Conservation (phyloP, 2,329 filamentous ascomycete species). For the Stemphylium vesicarium region DNA sequence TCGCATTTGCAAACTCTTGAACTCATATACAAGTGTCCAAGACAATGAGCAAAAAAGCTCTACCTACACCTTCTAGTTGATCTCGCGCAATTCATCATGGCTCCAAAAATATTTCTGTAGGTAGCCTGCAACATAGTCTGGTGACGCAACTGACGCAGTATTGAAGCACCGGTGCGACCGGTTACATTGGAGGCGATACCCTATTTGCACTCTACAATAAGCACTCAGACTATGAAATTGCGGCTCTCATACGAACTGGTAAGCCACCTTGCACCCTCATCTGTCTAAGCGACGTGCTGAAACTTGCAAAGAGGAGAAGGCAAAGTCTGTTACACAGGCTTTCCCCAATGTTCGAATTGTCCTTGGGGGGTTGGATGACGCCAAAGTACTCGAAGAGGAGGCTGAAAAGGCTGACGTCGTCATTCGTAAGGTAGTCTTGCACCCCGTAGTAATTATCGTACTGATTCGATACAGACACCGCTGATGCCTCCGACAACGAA, state of each 20-base stretch:
- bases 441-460: not conserved
- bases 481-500: slow-evolving; percentile 39
- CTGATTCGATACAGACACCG: slow-evolving; percentile 24
- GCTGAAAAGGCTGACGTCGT: slow-evolving; percentile 60
- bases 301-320: slow-evolving; percentile 48
- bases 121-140: not conserved
- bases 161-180: slow-evolving; percentile 34
- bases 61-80: not conserved
- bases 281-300: not conserved
- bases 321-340: slow-evolving; percentile 48
- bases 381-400: slow-evolving; percentile 55
- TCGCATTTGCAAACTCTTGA: not conserved
- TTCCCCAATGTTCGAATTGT: slow-evolving; percentile 57
- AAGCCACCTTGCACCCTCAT: not conserved
- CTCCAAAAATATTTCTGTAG: slow-evolving; percentile 35
- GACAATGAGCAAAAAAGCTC: not conserved
- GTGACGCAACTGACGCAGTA: not conserved
- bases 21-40: not conserved
- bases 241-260: slow-evolving; percentile 51
- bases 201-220: slow-evolving; percentile 52
- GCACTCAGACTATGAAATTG: slow-evolving; percentile 56
- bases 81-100: slow-evolving; percentile 9
- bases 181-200: slow-evolving; percentile 49
- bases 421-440: slow-evolving; percentile 23
- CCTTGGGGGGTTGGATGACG: slow-evolving; percentile 58